phyloP scores from a whole-genome alignment of 495 filamentous ascomycete genomes.

The Aspergillus bertholletiae region DNA sequence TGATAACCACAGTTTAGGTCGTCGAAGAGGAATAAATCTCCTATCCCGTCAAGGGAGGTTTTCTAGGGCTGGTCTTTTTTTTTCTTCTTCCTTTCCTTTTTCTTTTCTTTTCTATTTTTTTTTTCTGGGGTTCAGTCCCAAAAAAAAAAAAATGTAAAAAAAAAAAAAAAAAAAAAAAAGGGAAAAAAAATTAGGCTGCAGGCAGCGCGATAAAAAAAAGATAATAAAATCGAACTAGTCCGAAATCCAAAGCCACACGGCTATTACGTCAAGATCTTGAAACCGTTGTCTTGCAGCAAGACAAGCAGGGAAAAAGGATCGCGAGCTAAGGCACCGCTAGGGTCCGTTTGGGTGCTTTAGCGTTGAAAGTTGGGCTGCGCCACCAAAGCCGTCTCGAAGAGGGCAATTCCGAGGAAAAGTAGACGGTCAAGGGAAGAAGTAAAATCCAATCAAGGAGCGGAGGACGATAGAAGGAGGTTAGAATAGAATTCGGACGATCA shows the following conservation, averaged over 20 bases:
- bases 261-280: conserved; percentile 24
- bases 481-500: conserved; percentile 10
- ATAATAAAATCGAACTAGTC: conserved; percentile 11
- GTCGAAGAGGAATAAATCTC: conserved; percentile 5
- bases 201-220: background rate
- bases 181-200: conserved; percentile 11
- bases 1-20: conserved; percentile 2
- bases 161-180: conserved; percentile 16
- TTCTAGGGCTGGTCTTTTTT: conserved; percentile 10
- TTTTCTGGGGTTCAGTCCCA: background rate
- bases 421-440: conserved; percentile 3
- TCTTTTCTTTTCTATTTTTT: background rate
- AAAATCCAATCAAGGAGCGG: conserved; percentile 1
- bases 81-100: conserved; percentile 9
- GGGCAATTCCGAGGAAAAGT: conserved; percentile 7
- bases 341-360: conserved; percentile 15
- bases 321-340: conserved; percentile 12
- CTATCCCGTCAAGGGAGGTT: conserved; percentile 23
- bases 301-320: conserved; percentile 14
- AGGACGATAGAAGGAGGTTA: background rate
- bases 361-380: conserved; percentile 18
- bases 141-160: conserved; percentile 10
- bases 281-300: conserved; percentile 19
- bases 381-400: conserved; percentile 14
- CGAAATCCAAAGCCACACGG: conserved; percentile 18